Percentiles rank a stretch among this genome's conserved stretches.
These are phyloP conservation scores for Pinus albicaulis DNA, from an alignment of 75 land plant genomes.

Conservation along the genomic window DNA sequence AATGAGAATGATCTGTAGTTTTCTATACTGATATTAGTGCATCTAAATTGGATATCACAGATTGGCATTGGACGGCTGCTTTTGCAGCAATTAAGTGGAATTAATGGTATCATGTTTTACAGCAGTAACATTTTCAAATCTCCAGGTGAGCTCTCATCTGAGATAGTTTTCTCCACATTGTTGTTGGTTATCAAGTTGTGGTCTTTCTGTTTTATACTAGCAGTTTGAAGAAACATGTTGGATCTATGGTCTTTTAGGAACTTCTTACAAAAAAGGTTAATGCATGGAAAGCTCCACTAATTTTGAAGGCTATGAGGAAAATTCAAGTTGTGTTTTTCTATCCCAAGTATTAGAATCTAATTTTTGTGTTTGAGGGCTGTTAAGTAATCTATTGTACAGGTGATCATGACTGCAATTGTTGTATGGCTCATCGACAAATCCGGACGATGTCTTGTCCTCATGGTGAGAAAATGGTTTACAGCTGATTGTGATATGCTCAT, in stretches of 20 bases:
- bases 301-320: too few species aligned
- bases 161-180: background rate
- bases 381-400: constrained; percentile 26
- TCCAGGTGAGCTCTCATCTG: constrained; percentile 52
- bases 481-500: background rate
- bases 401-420: constrained; percentile 62
- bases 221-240: too few species aligned
- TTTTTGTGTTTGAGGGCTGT: background rate
- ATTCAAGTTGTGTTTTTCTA: too few species aligned
- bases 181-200: background rate
- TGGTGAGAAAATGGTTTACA: constrained; percentile 30
- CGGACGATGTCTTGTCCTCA: constrained; percentile 70
- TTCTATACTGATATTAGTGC: background rate
- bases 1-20: background rate
- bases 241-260: background rate
- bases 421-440: constrained; percentile 69
- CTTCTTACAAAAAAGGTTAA: background rate
- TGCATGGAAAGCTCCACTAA: background rate
- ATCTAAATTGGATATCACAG: constrained; percentile 21
- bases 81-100: constrained; percentile 80
- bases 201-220: background rate
- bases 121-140: constrained; percentile 69
- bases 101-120: constrained; percentile 87
- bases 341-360: too few species aligned
- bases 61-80: constrained; percentile 75